Evolutionary conservation across 352 stramenopile species (phyloP).

Genomic region (Aphanomyces stellatus): DNA sequence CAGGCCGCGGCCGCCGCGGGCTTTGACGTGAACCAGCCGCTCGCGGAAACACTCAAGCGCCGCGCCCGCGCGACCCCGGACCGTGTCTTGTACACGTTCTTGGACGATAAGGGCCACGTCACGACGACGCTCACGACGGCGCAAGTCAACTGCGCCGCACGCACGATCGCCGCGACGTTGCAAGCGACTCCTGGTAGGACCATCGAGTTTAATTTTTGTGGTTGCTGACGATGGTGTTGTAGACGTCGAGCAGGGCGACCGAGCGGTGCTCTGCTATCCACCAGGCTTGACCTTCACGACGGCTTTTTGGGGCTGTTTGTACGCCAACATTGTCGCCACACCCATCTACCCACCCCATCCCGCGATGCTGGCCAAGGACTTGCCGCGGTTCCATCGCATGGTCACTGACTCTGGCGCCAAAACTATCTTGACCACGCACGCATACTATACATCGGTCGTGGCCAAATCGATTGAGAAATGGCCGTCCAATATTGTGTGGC

Average conservation of each 20-base stretch:
- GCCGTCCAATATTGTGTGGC: background rate
- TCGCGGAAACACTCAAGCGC: conserved; percentile 39
- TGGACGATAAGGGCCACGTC: conserved; percentile 62
- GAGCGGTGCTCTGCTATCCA: conserved; percentile 68
- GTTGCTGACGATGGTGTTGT: too few relatives aligned
- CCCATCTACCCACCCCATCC: conserved; percentile 77
- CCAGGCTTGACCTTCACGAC: conserved; percentile 65
- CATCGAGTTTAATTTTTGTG: too few relatives aligned
- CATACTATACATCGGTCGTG: background rate
- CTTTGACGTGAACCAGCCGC: too few relatives aligned
- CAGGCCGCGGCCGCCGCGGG: too few relatives aligned
- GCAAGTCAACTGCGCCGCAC: conserved; percentile 52
- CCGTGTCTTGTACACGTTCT: conserved; percentile 72
- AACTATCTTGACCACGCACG: conserved; percentile 19
- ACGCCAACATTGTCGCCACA: conserved; percentile 56
- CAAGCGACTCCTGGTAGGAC: background rate
- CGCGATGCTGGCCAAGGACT: conserved; percentile 55
- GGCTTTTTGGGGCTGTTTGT: conserved; percentile 72
- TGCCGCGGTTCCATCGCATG: conserved; percentile 72
- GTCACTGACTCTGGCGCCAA: conserved; percentile 56
- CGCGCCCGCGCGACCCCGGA: conserved; percentile 36
- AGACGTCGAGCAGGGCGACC: conserved; percentile 55
- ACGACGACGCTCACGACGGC: conserved; percentile 56
- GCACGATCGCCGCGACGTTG: conserved; percentile 50
- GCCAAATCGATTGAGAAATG: background rate